A percentile compares a stretch with the other conserved stretches of the same genome.
Conservation (phyloP, 2,329 filamentous ascomycete genomes). For the Penicillium corylophilum region DNA sequence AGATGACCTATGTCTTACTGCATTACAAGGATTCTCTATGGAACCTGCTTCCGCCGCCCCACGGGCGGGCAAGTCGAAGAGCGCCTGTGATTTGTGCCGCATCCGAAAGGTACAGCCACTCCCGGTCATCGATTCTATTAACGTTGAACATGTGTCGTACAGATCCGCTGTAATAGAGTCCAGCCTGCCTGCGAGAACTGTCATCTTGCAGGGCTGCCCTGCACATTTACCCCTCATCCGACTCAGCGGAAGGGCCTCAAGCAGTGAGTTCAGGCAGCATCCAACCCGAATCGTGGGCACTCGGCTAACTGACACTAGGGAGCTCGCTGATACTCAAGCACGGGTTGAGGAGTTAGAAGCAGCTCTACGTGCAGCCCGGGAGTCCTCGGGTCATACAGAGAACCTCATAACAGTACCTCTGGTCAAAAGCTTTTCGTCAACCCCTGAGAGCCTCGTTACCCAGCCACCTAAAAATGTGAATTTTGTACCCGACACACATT, state of each 20-base stretch:
- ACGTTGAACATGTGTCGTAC: neutral
- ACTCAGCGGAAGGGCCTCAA: slow-evolving; percentile 17
- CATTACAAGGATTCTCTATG: neutral
- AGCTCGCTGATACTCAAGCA: slow-evolving; percentile 21
- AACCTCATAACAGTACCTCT: neutral
- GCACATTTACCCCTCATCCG: slow-evolving; percentile 18
- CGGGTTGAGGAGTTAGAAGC: slow-evolving; percentile 21
- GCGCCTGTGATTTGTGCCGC: slow-evolving; percentile 25
- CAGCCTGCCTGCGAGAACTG: slow-evolving; percentile 28
- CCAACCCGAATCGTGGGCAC: neutral
- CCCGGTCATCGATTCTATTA: neutral
- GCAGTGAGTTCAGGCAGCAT: slow-evolving; percentile 16
- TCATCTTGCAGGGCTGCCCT: slow-evolving; percentile 17
- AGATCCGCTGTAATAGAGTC: slow-evolving; percentile 28
- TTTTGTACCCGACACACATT: slow-evolving; percentile 18
- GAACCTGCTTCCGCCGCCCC: neutral
- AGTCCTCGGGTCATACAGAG: neutral
- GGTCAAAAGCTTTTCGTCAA: neutral
- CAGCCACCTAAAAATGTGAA: neutral
- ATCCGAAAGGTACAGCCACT: slow-evolving; percentile 17
- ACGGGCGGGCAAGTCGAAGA: slow-evolving; percentile 12
- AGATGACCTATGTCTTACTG: neutral
- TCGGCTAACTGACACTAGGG: slow-evolving; percentile 12
- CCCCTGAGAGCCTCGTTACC: neutral
- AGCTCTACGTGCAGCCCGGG: slow-evolving; percentile 2